Evolutionary conservation across 2,329 filamentous ascomycete genomes (phyloP).

Genomic region (Claviceps pazoutovae): DNA sequence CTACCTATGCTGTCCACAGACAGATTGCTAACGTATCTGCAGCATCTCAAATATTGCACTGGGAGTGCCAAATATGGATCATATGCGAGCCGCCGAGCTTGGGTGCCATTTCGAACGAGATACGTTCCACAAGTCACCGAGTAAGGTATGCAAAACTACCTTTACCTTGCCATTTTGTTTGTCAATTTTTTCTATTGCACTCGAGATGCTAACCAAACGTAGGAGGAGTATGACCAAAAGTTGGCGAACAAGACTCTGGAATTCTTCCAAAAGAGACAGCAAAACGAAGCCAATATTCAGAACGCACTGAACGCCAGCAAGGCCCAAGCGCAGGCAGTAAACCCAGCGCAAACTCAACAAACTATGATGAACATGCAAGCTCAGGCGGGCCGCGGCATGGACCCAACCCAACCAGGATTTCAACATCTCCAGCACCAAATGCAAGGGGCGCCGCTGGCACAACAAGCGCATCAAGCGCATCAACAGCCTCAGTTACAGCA

Average conservation of each 20-base stretch:
- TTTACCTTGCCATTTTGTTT: neutral
- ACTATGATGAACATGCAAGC: conserved; percentile 41
- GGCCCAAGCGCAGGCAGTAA: conserved; percentile 16
- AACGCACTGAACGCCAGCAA: conserved; percentile 30
- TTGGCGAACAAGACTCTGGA: conserved; percentile 33
- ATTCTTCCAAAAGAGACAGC: conserved; percentile 35
- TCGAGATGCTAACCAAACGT: conserved; percentile 6
- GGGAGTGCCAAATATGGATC: conserved; percentile 27
- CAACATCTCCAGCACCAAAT: conserved; percentile 45
- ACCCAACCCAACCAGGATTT: conserved; percentile 38
- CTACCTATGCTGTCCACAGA: conserved; percentile 13
- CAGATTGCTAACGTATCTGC: conserved; percentile 4
- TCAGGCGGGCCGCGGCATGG: conserved; percentile 37
- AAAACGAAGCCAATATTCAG: conserved; percentile 34
- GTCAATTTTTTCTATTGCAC: neutral
- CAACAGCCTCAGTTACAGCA: conserved; percentile 15
- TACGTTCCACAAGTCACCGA: conserved; percentile 29
- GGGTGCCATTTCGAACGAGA: conserved; percentile 35
- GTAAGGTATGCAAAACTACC: conserved; percentile 25
- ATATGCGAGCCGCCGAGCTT: conserved; percentile 25
- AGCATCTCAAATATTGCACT: conserved; percentile 41
- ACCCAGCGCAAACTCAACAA: conserved; percentile 22
- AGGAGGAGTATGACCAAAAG: conserved; percentile 37
- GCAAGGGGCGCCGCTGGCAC: conserved; percentile 39
- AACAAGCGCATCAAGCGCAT: conserved; percentile 16